Evolutionary conservation across 225 moss, liverwort and hornwort species (phyloP), one percentile per base, ranked within the genome.

Genomic region (Polytrichum commune): DNA sequence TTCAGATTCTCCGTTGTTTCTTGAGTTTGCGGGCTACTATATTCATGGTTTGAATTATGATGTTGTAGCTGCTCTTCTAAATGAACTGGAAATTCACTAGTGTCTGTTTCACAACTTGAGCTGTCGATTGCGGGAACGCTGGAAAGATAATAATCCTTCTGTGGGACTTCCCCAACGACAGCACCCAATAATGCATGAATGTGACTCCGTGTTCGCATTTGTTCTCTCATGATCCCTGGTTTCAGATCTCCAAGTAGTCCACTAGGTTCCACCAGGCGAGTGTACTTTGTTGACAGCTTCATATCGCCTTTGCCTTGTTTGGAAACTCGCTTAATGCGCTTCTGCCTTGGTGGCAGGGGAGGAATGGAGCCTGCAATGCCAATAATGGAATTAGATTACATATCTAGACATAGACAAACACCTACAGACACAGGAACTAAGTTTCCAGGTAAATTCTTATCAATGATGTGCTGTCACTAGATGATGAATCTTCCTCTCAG

Each of bases 211-310:
- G 86, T 73, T 73, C 83, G 78, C 23, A 77, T 86, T 75, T 80
- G 86, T 67, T 86, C 80, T 67, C 86, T 78, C 83, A 86, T 86
- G 57, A 86, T 86, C 55, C 86, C 86, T 69, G 83, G 83, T 71
- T 83, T 86, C 67, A 86, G 69, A 69, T 86, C 86, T 66, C 86
- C 86, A 65, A 86, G 83, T 23, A 86, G 83, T 23, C 83, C 86
- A 81, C 83, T 86, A n/a, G 86, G 78, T 74, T 83, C 78, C 29
- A 78, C 76, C 71, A 76, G 64, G 60, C 68, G 78, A 38, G 78
- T 61, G 55, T 73, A 81, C 65, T 81, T 86, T 30, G 76, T 71
- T 71, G 75, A 80, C 65, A 73, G 25, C 65, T 86, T 83, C 26
- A 64, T 63, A 24, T 86, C 83, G 28, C 76, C 81, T 73, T 62